A percentile compares a stretch with the other conserved stretches of the same genome.
phyloP scores from a whole-genome alignment of 805 yeast species.

The Nakazawaea sp. region DNA sequence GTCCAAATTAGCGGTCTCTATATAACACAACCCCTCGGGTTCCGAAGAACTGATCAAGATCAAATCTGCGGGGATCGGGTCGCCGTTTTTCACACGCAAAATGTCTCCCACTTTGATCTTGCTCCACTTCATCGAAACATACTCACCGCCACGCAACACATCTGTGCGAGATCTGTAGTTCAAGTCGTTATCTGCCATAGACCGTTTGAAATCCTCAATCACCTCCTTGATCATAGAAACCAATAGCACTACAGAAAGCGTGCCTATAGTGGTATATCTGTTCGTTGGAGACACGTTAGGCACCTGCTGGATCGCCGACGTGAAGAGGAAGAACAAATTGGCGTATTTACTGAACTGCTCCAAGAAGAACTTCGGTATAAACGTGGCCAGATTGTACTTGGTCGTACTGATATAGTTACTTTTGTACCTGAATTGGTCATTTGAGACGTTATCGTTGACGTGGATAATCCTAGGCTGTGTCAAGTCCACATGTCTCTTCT shows the following conservation, averaged over 20 bases:
- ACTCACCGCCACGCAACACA: slow-evolving; percentile 58
- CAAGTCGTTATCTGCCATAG: slow-evolving; percentile 80
- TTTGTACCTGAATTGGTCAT: slow-evolving; percentile 48
- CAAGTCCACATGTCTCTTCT: slow-evolving; percentile 15
- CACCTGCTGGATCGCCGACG: slow-evolving; percentile 92
- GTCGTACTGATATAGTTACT: slow-evolving; percentile 93
- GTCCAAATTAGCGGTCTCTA: slow-evolving; percentile 95
- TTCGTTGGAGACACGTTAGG: slow-evolving; percentile 96
- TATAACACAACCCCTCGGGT: slow-evolving; percentile 96
- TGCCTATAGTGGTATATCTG: slow-evolving; percentile 90
- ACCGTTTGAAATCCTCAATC: slow-evolving; percentile 85
- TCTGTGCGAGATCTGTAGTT: slow-evolving; percentile 64
- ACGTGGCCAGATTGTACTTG: slow-evolving; percentile 89
- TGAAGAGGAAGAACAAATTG: slow-evolving; percentile 85
- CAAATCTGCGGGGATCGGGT: slow-evolving; percentile 91
- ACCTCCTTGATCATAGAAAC: slow-evolving; percentile 93
- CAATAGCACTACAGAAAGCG: slow-evolving; percentile 72
- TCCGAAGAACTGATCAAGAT: slow-evolving; percentile 85
- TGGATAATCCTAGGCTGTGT: slow-evolving; percentile 51
- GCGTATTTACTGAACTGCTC: slow-evolving; percentile 98
- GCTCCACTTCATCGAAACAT: slow-evolving; percentile 71
- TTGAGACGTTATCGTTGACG: slow-evolving; percentile 55
- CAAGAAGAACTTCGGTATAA: slow-evolving; percentile 87
- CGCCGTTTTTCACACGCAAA: slow-evolving; percentile 76
- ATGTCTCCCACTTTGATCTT: slow-evolving; percentile 88